Evolutionary conservation across 2,329 filamentous ascomycete genomes (phyloP).

Genomic region (Neocatenulostroma microsporum): DNA sequence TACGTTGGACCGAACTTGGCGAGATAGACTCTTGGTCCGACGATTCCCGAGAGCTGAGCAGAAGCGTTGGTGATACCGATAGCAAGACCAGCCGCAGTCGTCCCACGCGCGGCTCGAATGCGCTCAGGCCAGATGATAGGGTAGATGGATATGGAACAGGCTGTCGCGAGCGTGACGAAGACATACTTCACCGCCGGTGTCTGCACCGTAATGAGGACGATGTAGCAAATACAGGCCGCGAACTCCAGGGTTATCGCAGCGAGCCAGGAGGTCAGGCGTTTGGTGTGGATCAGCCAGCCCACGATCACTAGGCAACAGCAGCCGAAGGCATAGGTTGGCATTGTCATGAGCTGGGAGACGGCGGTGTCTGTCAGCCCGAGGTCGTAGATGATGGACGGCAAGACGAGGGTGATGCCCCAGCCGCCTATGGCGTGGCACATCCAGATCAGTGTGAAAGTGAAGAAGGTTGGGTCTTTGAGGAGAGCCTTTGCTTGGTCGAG

Average conservation of each 20-base stretch:
- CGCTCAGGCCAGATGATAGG: slow-evolving; percentile 37
- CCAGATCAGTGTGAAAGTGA: slow-evolving; percentile 19
- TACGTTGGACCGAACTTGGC: slow-evolving; percentile 35
- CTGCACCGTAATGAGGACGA: slow-evolving; percentile 33
- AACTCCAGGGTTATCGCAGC: slow-evolving; percentile 25
- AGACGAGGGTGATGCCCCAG: slow-evolving; percentile 33
- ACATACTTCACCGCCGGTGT: slow-evolving; percentile 32
- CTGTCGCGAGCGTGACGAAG: slow-evolving; percentile 35
- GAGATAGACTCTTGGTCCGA: slow-evolving; percentile 36
- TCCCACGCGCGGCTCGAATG: slow-evolving; percentile 34
- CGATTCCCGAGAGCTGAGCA: slow-evolving; percentile 33
- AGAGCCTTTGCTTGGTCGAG: slow-evolving; percentile 12
- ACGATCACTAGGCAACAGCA: slow-evolving; percentile 13
- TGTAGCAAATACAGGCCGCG: slow-evolving; percentile 33
- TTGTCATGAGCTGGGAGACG: slow-evolving; percentile 38
- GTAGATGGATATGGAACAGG: slow-evolving; percentile 34
- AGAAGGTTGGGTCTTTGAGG: slow-evolving; percentile 14
- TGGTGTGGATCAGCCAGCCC: slow-evolving; percentile 16
- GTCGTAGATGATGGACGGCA: slow-evolving; percentile 37
- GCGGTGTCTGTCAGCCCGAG: slow-evolving; percentile 36
- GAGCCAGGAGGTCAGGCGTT: slow-evolving; percentile 13
- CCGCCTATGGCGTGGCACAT: slow-evolving; percentile 22
- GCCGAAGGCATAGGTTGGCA: slow-evolving; percentile 20
- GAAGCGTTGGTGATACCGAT: slow-evolving; percentile 32
- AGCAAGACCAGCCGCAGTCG: slow-evolving; percentile 33